A percentile compares a stretch with the other conserved stretches of the same genome.
Conservation (phyloP, 1,139 yeast species). For the Taphrina sp. region DNA sequence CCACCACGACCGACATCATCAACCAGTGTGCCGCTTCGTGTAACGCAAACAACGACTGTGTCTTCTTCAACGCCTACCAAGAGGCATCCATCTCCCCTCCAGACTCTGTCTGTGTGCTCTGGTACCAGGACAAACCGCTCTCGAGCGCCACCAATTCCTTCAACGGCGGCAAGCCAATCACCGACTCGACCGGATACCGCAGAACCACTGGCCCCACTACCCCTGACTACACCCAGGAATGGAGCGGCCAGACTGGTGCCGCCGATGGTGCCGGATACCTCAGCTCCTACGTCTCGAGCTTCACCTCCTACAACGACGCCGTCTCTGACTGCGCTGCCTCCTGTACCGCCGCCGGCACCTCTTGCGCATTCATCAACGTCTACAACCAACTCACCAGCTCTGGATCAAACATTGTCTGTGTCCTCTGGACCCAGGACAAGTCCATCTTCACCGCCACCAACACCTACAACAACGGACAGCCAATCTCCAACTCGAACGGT, state of each 20-base stretch:
- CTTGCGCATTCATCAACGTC: no score
- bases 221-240: neutral
- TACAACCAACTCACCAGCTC: no score
- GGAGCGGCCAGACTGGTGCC: neutral
- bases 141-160: conserved; percentile 3
- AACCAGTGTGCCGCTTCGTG: conserved; percentile 5
- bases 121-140: neutral
- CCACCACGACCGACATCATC: neutral
- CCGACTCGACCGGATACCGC: conserved; percentile 6
- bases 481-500: no score
- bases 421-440: no score
- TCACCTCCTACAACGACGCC: no score
- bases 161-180: neutral
- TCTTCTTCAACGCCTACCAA: conserved; percentile 16
- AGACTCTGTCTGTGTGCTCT: conserved; percentile 1
- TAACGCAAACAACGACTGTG: neutral
- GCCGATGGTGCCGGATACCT: no score
- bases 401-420: no score
- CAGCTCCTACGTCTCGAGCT: no score
- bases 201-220: neutral
- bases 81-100: neutral
- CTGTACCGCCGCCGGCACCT: no score
- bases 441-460: no score
- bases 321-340: no score
- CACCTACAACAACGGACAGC: no score